Evolutionary conservation across 2,329 filamentous ascomycete species (phyloP).

Genomic region (Xylariaceae sp.): DNA sequence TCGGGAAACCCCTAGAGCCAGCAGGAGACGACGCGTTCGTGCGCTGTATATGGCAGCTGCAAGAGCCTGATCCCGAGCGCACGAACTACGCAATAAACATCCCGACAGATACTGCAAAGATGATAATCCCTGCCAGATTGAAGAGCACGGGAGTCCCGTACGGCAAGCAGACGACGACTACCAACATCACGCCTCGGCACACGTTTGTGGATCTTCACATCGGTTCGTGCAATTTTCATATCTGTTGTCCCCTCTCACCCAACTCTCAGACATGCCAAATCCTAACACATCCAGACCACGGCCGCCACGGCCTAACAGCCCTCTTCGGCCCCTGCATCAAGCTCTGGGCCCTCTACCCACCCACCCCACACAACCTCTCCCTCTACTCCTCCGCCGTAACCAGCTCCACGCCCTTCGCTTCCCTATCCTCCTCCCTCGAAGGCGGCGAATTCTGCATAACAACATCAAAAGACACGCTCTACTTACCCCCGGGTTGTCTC

Average conservation of each 20-base stretch:
- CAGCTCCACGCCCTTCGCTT: neutral
- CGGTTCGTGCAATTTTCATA: neutral
- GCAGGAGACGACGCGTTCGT: too few relatives aligned
- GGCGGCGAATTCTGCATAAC: neutral
- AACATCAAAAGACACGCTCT: neutral
- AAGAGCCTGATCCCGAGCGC: neutral
- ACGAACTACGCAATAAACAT: neutral
- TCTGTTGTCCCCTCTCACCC: neutral
- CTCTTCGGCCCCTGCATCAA: neutral
- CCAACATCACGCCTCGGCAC: neutral
- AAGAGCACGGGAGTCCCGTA: neutral
- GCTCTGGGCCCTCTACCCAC: neutral
- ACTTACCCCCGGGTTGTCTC: neutral
- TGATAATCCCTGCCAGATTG: neutral
- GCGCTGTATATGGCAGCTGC: neutral
- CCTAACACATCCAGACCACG: neutral
- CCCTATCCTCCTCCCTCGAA: neutral
- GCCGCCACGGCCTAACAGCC: neutral
- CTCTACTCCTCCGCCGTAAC: neutral
- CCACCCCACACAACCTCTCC: neutral
- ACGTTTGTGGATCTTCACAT: neutral
- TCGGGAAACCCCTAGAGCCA: too few relatives aligned
- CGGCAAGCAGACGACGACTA: neutral
- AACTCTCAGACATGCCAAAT: neutral
- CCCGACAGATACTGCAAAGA: neutral